phyloP scores from a whole-genome alignment of 2,329 filamentous ascomycete species.

The Onygenales sp. region DNA sequence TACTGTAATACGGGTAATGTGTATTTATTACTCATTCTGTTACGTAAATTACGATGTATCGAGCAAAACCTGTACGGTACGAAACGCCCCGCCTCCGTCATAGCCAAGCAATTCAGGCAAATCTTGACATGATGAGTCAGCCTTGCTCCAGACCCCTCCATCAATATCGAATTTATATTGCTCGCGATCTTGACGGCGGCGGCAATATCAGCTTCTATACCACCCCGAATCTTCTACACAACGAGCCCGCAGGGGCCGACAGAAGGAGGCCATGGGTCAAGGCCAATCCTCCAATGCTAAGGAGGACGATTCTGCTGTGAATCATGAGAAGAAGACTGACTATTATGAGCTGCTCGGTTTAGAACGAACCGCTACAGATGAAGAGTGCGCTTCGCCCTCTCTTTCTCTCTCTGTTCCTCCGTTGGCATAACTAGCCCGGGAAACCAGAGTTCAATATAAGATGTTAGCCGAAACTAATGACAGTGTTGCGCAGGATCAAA shows the following conservation, averaged over 20 bases:
- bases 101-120: too few species aligned
- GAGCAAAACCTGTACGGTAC: background rate
- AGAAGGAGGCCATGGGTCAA: conserved; percentile 30
- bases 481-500: conserved; percentile 56
- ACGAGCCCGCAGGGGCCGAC: too few species aligned
- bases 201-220: background rate
- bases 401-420: background rate
- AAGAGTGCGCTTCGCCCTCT: conserved; percentile 52
- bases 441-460: background rate
- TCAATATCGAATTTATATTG: too few species aligned
- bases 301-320: conserved; percentile 7
- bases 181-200: background rate
- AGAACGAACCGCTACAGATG: conserved; percentile 62
- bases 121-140: too few species aligned
- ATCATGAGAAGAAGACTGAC: conserved; percentile 23
- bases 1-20: background rate
- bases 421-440: background rate
- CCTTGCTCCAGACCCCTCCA: too few species aligned
- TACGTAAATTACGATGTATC: background rate
- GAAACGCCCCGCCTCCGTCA: too few species aligned
- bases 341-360: conserved; percentile 73
- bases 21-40: background rate
- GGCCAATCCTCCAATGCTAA: conserved; percentile 29
- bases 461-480: conserved; percentile 3
- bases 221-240: background rate